phyloP scores from a whole-genome alignment of 1,284 basidiomycete species.

The Trichosporon sp. region DNA sequence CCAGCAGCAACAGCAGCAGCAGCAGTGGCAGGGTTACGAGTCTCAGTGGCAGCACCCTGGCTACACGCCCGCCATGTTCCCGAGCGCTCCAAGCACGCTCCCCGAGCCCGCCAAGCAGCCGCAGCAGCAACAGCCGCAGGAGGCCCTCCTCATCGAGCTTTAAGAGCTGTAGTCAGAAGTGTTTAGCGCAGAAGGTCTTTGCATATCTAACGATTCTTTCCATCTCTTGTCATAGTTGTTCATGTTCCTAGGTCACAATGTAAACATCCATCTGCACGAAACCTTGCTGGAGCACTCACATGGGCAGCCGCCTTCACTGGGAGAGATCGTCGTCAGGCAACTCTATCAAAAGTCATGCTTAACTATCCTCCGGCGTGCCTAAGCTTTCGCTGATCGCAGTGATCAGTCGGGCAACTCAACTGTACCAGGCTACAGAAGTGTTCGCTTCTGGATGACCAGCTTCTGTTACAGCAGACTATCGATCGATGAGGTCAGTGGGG shows the following conservation, averaged over 20 bases:
- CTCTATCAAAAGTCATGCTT: not conserved
- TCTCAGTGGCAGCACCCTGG: constrained; percentile 28
- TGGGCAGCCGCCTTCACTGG: no score
- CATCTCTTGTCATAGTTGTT: constrained; percentile 1
- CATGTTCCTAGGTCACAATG: not conserved
- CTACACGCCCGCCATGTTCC: constrained; percentile 29
- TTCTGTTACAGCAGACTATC: not conserved
- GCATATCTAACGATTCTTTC: constrained; percentile 9
- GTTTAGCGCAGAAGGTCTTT: not conserved
- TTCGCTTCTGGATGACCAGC: no score
- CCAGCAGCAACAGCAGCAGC: constrained; percentile 29
- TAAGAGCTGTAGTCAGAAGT: constrained; percentile 43
- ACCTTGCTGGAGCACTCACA: no score
- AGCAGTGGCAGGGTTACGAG: constrained; percentile 28
- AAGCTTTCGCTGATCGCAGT: not conserved
- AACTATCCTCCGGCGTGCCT: not conserved
- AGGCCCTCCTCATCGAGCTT: constrained; percentile 72
- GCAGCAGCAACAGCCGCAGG: constrained; percentile 72
- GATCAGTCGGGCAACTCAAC: not conserved
- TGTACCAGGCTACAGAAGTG: not conserved
- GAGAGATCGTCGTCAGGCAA: not conserved
- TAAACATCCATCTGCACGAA: no score
- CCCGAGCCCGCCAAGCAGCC: constrained; percentile 57
- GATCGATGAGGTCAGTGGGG: not conserved
- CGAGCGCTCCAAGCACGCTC: constrained; percentile 63